phyloP scores from a whole-genome alignment of 176 grass and related monocot genomes.

The Phyllostachys edulis region DNA sequence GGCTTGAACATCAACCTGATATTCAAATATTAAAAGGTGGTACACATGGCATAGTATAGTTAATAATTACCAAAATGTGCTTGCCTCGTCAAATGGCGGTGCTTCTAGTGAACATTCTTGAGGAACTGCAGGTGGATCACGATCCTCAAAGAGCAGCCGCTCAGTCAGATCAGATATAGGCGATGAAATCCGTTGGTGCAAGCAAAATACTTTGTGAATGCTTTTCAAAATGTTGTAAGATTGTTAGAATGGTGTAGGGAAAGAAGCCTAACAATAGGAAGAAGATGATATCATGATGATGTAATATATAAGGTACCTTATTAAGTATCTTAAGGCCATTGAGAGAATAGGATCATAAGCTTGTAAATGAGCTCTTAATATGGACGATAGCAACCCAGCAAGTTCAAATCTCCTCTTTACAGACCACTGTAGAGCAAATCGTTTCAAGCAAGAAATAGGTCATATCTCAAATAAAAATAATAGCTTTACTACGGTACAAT shows the following conservation, averaged over 20 bases:
- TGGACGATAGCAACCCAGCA: conserved; percentile 84
- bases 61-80: conserved; percentile 30
- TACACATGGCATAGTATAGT: conserved; percentile 12
- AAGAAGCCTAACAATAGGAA: conserved; percentile 19
- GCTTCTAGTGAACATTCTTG: conserved; percentile 77
- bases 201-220: conserved; percentile 91
- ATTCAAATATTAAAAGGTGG: conserved; percentile 39
- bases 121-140: conserved; percentile 71
- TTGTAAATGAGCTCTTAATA: conserved; percentile 89
- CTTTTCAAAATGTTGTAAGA: conserved; percentile 50
- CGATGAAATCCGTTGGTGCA: conserved; percentile 77
- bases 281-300: conserved; percentile 11
- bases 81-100: conserved; percentile 92
- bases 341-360: conserved; percentile 96
- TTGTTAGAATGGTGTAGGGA: conserved; percentile 23
- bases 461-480: conserved; percentile 10
- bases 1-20: conserved; percentile 97
- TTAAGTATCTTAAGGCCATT: conserved; percentile 89
- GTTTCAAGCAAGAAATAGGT: conserved; percentile 32
- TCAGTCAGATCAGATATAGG: conserved; percentile 90
- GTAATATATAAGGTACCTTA: conserved; percentile 56
- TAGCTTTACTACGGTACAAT: not conserved
- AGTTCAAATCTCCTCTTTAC: conserved; percentile 79
- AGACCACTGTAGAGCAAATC: conserved; percentile 69
- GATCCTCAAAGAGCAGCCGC: conserved; percentile 82